Evolutionary conservation across 2,329 filamentous ascomycete species (phyloP).

Genomic region (Aspergillus ochraceus): DNA sequence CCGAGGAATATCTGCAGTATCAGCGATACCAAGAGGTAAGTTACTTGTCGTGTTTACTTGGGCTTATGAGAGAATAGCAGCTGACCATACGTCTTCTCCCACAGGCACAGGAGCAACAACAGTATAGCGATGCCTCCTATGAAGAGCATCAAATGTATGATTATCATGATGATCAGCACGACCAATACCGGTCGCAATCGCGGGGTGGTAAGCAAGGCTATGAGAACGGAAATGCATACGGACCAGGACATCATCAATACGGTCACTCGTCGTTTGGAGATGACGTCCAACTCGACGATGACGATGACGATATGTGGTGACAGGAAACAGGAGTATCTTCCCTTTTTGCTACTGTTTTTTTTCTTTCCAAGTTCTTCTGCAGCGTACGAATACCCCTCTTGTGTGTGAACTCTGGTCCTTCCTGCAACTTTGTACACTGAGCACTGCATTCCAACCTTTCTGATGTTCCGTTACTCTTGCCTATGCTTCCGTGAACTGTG

Average conservation of each 20-base stretch:
- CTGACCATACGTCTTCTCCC: not conserved
- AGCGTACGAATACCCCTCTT: conserved; percentile 33
- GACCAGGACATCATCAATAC: conserved; percentile 38
- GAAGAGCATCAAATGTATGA: conserved; percentile 55
- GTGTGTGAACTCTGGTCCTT: conserved; percentile 25
- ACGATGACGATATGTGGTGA: conserved; percentile 54
- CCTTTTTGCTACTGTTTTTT: conserved; percentile 24
- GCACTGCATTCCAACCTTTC: conserved; percentile 1
- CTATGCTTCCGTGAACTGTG: conserved; percentile 2
- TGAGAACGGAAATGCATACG: conserved; percentile 39
- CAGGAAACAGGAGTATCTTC: conserved; percentile 17
- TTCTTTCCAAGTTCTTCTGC: conserved; percentile 21
- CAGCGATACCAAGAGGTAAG: conserved; percentile 50
- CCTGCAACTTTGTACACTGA: conserved; percentile 32
- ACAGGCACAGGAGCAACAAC: conserved; percentile 26
- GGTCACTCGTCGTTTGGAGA: conserved; percentile 43
- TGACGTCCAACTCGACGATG: conserved; percentile 43
- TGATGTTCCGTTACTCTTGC: conserved; percentile 1
- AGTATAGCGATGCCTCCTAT: conserved; percentile 44
- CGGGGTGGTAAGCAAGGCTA: conserved; percentile 39
- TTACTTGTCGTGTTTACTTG: not conserved
- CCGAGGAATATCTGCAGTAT: conserved; percentile 47
- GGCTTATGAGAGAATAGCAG: not conserved
- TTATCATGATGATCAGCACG: conserved; percentile 47
- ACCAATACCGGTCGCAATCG: conserved; percentile 39